Evolutionary conservation across 2,329 filamentous ascomycete species (phyloP), one percentile per base, ranked within the genome.

Genomic region (Phyllosticta citribraziliensis): DNA sequence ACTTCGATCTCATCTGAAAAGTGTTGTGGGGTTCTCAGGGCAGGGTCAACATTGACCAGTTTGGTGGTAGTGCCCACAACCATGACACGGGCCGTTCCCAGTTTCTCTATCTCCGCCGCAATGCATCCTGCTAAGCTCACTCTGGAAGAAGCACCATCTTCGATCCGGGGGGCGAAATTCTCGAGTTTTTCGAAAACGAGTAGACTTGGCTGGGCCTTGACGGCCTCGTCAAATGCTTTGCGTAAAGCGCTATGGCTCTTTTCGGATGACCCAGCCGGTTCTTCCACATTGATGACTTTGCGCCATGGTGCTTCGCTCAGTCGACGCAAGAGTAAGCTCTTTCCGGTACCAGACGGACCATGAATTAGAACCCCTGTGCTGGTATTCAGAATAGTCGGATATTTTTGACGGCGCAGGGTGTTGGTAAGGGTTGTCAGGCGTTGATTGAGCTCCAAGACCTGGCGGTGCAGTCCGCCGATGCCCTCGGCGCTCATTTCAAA

Each of bases 301-400:
- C 83, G 84, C 89, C 91, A 96, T 0, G 85, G 83, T 6, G 78
- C 80, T 33, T 72, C 64, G 9, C 85, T 82, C 20, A 97, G 79
- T 33, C 83, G 82, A 17, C 87, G 73, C 1, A 97, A 76, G 0
- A 97, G 78, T 65, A 88, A 80, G 0, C 85, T 88, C 75, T 97
- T 97, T 24, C 93, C 93, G 0, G 89, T 95, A 11, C 93, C 92
- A 64, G 84, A 84, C 19, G 89, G 86, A 14, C 93, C 93, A 70
- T 95, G 87, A 4, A 97, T 78, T 24, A 94, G 80, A 40, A 94
- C 81, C 0, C 84, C 85, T 58, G 82, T 58, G 14, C 54, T 60
- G 5, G 24, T 40, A 35, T 51, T 53, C 5, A 63, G 54, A 4
- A 52, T 19, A 17, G 51, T 22, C 5, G 56, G 57, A 47, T 62